Base-by-base conservation (phyloP, 305 asterid species). In the Solanum hybrid region DNA sequence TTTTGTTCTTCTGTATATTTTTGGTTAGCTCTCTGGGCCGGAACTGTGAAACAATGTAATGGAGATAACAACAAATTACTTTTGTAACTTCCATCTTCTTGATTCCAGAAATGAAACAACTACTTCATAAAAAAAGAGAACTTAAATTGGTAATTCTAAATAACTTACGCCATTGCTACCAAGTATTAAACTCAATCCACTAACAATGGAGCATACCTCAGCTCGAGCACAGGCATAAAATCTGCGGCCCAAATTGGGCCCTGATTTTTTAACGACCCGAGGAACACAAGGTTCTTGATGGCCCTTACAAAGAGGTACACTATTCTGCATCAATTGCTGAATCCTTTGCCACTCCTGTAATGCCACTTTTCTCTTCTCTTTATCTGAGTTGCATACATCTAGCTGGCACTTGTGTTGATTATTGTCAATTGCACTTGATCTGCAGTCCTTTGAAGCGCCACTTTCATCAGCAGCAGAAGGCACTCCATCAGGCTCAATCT, bases 221-320 rank as follows among this genome's bases (percentile, higher is more conserved):
- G 98, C 98, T 76, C 99, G 99, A 32, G 98, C 96, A 90, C 99
- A 97, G 60, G 94, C 97, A 89, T 94, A 97, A 94, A 97, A 97
- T 85, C 94, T 94, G 86, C 96, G 96, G 45, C 99, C 98, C 71
- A 91, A 91, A 91, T 96, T 97, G 69, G 97, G 96, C 86, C 99
- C 99, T 40, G 98, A 87, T 94, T 97, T 97, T 94, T 96, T 97
- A 89, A 97, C 99, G 26, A 95, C 91, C 79, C 99, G 97, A 88
- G 97, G 90, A 90, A 97, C 98, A 69, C 98, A 97, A 85, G 98
- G 96, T 91, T 97, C 98, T 87, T 94, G 92, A 92, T 97, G 99
- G 89, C 99, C 99, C 94, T 95, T 95, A 94, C 99, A 97, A 89
- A 95, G 93, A 64, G 98, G 99, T 88, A 96, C 93, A 91, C 98